Evolutionary conservation across 768 basidiomycete genomes (phyloP).

Genomic region (Candolleomyces eurysporus): DNA sequence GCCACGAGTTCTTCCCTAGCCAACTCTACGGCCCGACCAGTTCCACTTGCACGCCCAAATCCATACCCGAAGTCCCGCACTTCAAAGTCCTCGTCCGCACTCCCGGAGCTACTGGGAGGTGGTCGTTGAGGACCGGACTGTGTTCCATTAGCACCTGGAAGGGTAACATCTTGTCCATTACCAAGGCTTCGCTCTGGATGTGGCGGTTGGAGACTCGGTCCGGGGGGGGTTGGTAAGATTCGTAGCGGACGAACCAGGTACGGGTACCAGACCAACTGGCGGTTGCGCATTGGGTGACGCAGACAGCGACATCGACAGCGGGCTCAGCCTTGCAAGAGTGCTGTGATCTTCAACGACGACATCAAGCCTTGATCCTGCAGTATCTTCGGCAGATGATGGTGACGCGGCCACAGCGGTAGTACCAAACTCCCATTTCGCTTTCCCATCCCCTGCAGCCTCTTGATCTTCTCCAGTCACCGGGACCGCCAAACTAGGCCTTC

Average conservation of each 20-base stretch:
- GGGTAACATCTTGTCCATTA: not conserved
- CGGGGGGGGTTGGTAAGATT: not conserved
- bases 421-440: slow-evolving; percentile 57
- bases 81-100: slow-evolving; percentile 38
- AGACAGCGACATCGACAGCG: not conserved
- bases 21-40: slow-evolving; percentile 28
- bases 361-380: not conserved
- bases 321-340: not conserved
- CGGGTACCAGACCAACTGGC: not conserved
- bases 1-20: slow-evolving; percentile 20
- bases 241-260: not conserved
- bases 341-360: not conserved
- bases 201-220: not conserved
- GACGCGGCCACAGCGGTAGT: slow-evolving; percentile 28
- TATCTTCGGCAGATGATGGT: not conserved
- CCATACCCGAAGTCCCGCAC: slow-evolving; percentile 66
- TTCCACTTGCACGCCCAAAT: slow-evolving; percentile 48
- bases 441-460: not conserved
- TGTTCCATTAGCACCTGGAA: not conserved
- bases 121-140: not conserved
- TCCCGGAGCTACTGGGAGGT: not conserved
- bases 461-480: not conserved
- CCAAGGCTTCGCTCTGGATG: not conserved
- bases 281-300: not conserved
- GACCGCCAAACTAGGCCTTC: not conserved